Base-by-base conservation (phyloP, 371 early-diverging fungal genomes). In the Rhizopus sp. region DNA sequence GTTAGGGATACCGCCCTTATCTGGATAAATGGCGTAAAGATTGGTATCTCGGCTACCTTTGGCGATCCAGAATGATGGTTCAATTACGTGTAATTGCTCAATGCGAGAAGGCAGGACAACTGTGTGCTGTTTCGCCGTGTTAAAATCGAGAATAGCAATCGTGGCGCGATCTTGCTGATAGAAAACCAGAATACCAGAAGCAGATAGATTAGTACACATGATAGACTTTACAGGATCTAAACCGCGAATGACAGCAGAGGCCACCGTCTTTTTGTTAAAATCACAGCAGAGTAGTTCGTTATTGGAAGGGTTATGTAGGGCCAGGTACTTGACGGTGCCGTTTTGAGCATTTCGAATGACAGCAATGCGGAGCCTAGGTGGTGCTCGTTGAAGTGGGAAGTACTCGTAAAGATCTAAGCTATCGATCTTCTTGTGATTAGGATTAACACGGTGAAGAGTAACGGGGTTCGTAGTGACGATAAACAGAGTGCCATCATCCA, bases 351-450 rank as follows among this genome's bases (percentile, higher is more conserved):
- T 57, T 44, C 74, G 73, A n/a, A 83, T 72, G 7, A 78, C 65
- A 16, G 87, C 72, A 17, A 88, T 69, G 13, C 78, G 75, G 34
- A 88, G 72, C 31, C 83, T 64, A 47, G 86, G 84, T 46, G 88
- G 82, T 13, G 86, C 84, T 39, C 81, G 62, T 55, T 85, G 84
- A 9, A 86, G 69, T n/a, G 90, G 90, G 65, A 88, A 88, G 56
- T 87, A 91, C 59, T 91, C 92, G 51, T 89, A 90, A 53, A 91
- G 76, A 59, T 90, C 89, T 0, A 90, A 66, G n/a, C 80, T 82
- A 4, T 80, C 73, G 41, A 80, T 59, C 4, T 71, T 75, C 29
- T 81, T 74, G 47, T 89, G 89, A 6, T 63, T 69, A 5, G 80
- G 68, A 17, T 85, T 82, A 17, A 91, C 64, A 51, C 72, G 73